These are phyloP conservation scores for Xylaria nigripes DNA, from an alignment of 495 filamentous ascomycete species.

Conservation along the genomic window DNA sequence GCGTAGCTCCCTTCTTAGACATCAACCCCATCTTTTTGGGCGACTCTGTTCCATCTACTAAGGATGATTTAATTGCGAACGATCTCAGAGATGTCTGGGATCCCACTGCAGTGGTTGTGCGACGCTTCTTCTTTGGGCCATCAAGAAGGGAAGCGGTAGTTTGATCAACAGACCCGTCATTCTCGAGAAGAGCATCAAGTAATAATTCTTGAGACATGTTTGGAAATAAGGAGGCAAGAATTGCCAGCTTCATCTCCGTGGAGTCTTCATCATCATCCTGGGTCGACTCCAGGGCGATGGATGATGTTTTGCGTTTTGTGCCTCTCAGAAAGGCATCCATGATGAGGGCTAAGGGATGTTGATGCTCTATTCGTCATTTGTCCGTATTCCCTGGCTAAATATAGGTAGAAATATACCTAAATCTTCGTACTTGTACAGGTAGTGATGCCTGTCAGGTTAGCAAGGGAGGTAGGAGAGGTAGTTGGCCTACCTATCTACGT, in stretches of 20 bases:
- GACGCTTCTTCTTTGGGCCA: conserved; percentile 23
- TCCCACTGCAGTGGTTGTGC: conserved; percentile 25
- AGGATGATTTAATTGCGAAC: conserved; percentile 36
- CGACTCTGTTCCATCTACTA: conserved; percentile 20
- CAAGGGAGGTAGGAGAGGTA: too few species aligned
- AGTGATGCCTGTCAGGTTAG: not conserved
- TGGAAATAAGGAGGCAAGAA: conserved; percentile 70
- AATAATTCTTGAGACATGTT: conserved; percentile 53
- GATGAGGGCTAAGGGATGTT: not conserved
- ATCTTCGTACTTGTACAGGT: not conserved
- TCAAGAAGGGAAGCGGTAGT: conserved; percentile 48
- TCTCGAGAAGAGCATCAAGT: conserved; percentile 68
- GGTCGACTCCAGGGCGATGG: conserved; percentile 8
- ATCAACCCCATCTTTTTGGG: conserved; percentile 42
- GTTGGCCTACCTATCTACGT: too few species aligned
- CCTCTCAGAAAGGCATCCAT: conserved; percentile 43
- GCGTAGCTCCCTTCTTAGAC: conserved; percentile 69
- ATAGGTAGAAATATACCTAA: too few species aligned
- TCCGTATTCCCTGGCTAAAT: not conserved
- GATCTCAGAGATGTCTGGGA: conserved; percentile 52
- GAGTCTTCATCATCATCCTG: conserved; percentile 48
- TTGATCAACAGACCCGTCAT: conserved; percentile 65
- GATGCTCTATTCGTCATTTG: conserved; percentile 1
- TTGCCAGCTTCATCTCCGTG: conserved; percentile 82
- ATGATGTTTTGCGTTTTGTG: conserved; percentile 34